phyloP scores from a whole-genome alignment of 139 green algal genomes.

The Tetraselmis striata region DNA sequence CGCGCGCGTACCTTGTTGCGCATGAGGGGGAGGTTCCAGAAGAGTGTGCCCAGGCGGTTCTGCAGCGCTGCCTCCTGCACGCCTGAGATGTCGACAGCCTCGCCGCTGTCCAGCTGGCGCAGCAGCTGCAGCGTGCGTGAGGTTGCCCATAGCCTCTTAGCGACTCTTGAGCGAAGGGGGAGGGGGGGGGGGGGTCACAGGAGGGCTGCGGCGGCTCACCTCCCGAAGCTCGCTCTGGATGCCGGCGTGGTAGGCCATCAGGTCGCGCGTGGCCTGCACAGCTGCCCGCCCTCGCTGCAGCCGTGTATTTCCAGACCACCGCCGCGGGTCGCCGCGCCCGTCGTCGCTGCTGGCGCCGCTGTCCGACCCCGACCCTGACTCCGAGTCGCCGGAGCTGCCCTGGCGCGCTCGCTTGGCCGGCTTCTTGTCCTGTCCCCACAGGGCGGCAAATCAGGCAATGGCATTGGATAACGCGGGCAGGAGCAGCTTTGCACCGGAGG shows the following conservation, averaged over 20 bases:
- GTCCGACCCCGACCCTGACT: background rate
- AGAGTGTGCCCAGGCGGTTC: conserved; percentile 15
- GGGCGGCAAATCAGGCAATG: no score
- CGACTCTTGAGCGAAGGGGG: no score
- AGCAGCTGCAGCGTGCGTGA: conserved; percentile 32
- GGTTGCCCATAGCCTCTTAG: no score
- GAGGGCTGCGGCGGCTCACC: no score
- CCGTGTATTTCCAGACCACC: background rate
- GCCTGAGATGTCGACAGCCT: conserved; percentile 31
- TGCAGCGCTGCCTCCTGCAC: conserved; percentile 25
- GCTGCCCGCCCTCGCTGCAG: background rate
- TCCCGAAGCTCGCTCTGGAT: background rate
- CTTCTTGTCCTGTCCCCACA: background rate
- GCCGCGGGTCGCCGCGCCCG: background rate
- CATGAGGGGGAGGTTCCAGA: conserved; percentile 31
- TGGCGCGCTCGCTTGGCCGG: no score
- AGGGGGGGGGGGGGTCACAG: no score
- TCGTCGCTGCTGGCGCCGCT: background rate
- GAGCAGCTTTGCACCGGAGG: no score
- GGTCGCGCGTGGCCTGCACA: background rate
- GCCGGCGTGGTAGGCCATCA: background rate
- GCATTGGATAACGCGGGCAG: no score
- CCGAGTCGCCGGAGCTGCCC: no score
- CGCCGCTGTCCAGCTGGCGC: conserved; percentile 27
- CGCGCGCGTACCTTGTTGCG: conserved; percentile 14